Conservation (phyloP, 192 early-diverging fungal species). For the Rhizoclosmatium globosum region DNA sequence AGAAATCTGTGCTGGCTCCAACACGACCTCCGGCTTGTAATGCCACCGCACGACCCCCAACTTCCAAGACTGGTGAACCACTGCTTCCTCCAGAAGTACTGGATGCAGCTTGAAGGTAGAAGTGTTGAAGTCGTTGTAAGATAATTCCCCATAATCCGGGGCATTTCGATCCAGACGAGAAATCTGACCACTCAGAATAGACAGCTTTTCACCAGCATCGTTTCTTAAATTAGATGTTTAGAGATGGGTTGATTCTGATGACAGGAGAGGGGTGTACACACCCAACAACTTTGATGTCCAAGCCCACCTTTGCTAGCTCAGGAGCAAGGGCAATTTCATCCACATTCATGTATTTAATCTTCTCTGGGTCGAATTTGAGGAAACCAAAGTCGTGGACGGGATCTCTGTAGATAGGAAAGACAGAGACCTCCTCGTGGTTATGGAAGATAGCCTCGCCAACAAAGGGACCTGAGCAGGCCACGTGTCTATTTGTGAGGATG, state of each 20-base stretch:
- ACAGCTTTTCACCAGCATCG: slow-evolving; percentile 85
- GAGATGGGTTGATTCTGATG: background rate
- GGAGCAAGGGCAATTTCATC: slow-evolving; percentile 72
- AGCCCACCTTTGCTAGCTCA: slow-evolving; percentile 76
- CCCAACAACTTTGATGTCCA: slow-evolving; percentile 80
- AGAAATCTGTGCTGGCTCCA: slow-evolving; percentile 84
- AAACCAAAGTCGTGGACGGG: slow-evolving; percentile 83
- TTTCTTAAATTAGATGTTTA: slow-evolving; percentile 48
- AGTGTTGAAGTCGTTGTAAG: slow-evolving; percentile 69
- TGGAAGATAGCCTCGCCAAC: slow-evolving; percentile 82
- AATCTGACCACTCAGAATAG: slow-evolving; percentile 82
- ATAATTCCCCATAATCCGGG: slow-evolving; percentile 82
- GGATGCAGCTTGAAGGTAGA: slow-evolving; percentile 80
- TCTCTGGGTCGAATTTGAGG: slow-evolving; percentile 75
- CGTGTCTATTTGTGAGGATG: slow-evolving; percentile 50
- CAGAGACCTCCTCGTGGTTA: slow-evolving; percentile 79
- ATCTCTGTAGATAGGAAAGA: slow-evolving; percentile 73
- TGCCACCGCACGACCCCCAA: slow-evolving; percentile 83
- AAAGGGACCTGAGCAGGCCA: slow-evolving; percentile 84
- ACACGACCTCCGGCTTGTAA: slow-evolving; percentile 80
- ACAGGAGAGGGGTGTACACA: background rate
- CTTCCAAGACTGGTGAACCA: slow-evolving; percentile 82
- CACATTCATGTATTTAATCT: slow-evolving; percentile 78
- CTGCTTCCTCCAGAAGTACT: slow-evolving; percentile 79
- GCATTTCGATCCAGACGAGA: slow-evolving; percentile 83